These are phyloP conservation scores for Botrytis cinerea DNA, from an alignment of 2,329 filamentous ascomycete genomes.

Conservation along the genomic window DNA sequence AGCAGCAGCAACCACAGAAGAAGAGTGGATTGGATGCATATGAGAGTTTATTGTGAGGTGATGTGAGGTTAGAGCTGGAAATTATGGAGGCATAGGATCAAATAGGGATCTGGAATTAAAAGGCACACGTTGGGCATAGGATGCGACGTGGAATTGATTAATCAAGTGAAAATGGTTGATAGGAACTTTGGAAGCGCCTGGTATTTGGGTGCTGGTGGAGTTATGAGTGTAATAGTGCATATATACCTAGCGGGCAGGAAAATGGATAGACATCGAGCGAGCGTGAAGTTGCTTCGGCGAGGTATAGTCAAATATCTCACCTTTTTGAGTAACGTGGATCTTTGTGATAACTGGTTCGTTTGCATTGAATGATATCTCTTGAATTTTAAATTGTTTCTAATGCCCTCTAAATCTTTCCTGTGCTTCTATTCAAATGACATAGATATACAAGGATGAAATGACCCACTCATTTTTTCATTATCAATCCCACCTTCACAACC, in stretches of 20 bases:
- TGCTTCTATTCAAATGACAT: constrained; percentile 1
- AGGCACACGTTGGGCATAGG: background rate
- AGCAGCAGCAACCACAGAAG: constrained; percentile 38
- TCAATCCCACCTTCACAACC: background rate
- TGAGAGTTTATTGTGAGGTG: constrained; percentile 53
- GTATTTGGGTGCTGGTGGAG: background rate
- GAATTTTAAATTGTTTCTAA: background rate
- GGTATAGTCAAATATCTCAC: background rate
- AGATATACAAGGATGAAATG: background rate
- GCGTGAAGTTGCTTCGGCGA: background rate
- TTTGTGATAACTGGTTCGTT: background rate
- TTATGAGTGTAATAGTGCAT: constrained; percentile 6
- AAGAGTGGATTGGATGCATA: constrained; percentile 55
- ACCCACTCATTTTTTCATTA: background rate
- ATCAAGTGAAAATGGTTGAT: background rate
- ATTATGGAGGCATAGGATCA: background rate
- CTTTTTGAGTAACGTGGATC: background rate
- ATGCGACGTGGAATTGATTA: background rate
- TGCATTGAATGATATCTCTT: background rate
- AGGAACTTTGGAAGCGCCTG: background rate
- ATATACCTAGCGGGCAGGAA: background rate
- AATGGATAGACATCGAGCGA: background rate
- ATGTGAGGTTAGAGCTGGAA: background rate
- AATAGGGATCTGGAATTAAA: background rate
- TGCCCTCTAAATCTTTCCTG: background rate